These are phyloP conservation scores for Candida neerlandica DNA, from an alignment of 1,139 yeast genomes.

Conservation along the genomic window DNA sequence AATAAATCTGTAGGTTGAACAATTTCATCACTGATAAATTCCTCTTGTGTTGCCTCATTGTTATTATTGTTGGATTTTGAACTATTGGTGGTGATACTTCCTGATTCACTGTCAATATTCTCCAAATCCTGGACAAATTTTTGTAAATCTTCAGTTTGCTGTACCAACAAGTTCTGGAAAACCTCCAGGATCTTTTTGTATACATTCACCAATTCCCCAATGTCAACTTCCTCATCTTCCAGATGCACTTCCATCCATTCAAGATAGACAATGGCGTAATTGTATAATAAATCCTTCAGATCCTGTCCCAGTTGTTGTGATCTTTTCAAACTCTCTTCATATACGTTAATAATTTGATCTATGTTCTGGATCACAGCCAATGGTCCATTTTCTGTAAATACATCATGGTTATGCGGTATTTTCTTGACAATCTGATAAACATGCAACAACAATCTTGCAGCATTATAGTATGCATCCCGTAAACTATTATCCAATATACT, in stretches of 20 bases:
- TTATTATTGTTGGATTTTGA: constrained; percentile 7
- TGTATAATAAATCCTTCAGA: constrained; percentile 47
- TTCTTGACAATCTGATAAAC: constrained; percentile 33
- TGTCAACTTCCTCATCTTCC: constrained; percentile 17
- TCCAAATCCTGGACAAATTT: constrained; percentile 31
- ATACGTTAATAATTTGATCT: constrained; percentile 34
- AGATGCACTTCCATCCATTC: constrained; percentile 47
- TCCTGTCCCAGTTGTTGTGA: constrained; percentile 12
- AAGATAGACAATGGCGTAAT: constrained; percentile 48
- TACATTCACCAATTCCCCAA: constrained; percentile 20
- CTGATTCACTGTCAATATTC: constrained; percentile 10
- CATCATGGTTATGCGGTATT: constrained; percentile 25
- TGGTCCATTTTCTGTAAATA: constrained; percentile 8
- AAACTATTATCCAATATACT: constrained; percentile 19
- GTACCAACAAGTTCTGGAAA: constrained; percentile 20
- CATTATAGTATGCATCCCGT: constrained; percentile 49
- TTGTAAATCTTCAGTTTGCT: constrained; percentile 30
- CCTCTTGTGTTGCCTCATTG: constrained; percentile 20
- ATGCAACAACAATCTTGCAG: constrained; percentile 50
- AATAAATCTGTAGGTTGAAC: constrained; percentile 43
- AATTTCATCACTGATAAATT: constrained; percentile 29
- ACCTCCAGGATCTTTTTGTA: constrained; percentile 22
- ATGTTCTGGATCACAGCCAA: constrained; percentile 31
- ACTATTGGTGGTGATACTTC: background rate
- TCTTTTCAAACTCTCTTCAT: constrained; percentile 37